Evolutionary conservation across 306 rosid species (phyloP).

Genomic region (Castanopsis chinensis): DNA sequence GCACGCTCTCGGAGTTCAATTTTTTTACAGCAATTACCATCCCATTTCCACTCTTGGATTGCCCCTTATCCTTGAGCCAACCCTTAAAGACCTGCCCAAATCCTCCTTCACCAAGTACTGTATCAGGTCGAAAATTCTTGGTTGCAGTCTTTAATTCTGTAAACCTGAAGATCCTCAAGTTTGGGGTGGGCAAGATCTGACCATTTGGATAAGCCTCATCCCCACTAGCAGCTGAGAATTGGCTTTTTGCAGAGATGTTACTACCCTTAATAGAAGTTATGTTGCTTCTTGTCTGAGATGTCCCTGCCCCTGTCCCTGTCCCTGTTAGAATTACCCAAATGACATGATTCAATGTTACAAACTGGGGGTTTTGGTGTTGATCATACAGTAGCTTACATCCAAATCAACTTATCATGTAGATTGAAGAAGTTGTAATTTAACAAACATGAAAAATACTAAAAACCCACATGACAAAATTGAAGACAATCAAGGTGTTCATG

Average conservation of each 20-base stretch:
- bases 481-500: not conserved
- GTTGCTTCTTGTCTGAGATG: constrained; percentile 52
- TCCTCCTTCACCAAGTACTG: constrained; percentile 93
- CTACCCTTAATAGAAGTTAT: constrained; percentile 52
- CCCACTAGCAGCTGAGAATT: constrained; percentile 54
- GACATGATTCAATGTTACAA: not conserved
- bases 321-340: constrained; percentile 29
- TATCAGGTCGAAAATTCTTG: constrained; percentile 70
- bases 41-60: constrained; percentile 47
- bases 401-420: not conserved
- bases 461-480: not conserved
- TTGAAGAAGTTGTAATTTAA: not conserved
- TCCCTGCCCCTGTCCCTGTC: constrained; percentile 43
- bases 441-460: not conserved
- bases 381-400: constrained; percentile 6
- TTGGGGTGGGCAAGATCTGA: constrained; percentile 67
- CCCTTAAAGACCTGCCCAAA: constrained; percentile 92
- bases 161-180: constrained; percentile 65
- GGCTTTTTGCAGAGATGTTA: constrained; percentile 48
- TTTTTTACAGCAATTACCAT: constrained; percentile 84
- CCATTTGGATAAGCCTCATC: constrained; percentile 53
- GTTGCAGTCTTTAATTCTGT: constrained; percentile 73
- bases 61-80: constrained; percentile 73
- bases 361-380: not conserved
- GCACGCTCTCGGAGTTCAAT: constrained; percentile 80